Conservation (phyloP, 2,329 filamentous ascomycete genomes). For the Cylindrodendrum hubeiense region DNA sequence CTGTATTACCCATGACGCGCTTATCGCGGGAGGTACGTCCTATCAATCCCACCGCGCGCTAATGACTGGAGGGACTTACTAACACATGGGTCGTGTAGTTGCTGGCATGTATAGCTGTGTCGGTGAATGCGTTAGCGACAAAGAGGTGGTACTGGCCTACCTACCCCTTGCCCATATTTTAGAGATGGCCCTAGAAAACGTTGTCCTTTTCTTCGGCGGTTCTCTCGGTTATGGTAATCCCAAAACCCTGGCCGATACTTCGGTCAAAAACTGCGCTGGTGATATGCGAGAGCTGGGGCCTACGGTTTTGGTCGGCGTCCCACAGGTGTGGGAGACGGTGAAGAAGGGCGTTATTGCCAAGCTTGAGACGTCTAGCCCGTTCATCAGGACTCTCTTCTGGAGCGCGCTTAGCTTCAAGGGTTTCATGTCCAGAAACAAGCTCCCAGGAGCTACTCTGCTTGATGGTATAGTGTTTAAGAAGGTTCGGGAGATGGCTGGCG, state of each 20-base stretch:
- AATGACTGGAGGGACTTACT: conserved; percentile 11
- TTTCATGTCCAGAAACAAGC: conserved; percentile 66
- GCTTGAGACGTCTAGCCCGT: conserved; percentile 74
- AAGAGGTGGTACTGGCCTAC: conserved; percentile 87
- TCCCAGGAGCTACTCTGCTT: conserved; percentile 78
- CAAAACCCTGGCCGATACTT: conserved; percentile 86
- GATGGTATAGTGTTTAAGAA: conserved; percentile 91
- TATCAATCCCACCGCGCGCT: not conserved
- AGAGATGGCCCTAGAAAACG: conserved; percentile 94
- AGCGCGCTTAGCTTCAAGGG: conserved; percentile 70
- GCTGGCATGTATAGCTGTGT: conserved; percentile 85
- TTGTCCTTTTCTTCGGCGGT: conserved; percentile 87
- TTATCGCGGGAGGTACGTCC: conserved; percentile 76
- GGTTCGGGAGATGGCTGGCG: conserved; percentile 89
- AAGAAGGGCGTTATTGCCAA: conserved; percentile 90
- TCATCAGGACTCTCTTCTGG: conserved; percentile 84
- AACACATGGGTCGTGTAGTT: conserved; percentile 57
- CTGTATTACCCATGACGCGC: conserved; percentile 82
- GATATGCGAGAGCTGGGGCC: conserved; percentile 93
- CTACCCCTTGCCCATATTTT: conserved; percentile 95
- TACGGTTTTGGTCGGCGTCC: conserved; percentile 91
- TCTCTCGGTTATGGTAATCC: conserved; percentile 93
- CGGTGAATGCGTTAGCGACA: conserved; percentile 79
- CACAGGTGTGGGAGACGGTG: conserved; percentile 95
- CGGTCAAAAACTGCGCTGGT: conserved; percentile 88